Percentiles rank a stretch among this genome's conserved stretches.
Conservation (phyloP, 441 rosid genomes). For the Gossypium trilobum region DNA sequence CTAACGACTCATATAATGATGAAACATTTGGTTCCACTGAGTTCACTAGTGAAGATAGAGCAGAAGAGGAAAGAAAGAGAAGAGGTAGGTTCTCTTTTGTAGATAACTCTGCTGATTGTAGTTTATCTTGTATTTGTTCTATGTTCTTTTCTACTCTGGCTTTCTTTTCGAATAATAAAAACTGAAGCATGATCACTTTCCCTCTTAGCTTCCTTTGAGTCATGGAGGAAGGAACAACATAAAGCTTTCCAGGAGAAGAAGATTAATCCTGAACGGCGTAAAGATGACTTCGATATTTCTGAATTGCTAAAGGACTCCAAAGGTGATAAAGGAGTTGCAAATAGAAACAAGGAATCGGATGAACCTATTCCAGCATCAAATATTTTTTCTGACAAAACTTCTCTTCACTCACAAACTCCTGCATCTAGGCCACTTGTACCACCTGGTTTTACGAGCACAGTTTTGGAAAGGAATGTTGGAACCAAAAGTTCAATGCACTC, state of each 20-base stretch:
- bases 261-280: slow-evolving; percentile 45
- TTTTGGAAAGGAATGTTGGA: slow-evolving; percentile 46
- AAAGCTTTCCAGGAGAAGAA: slow-evolving; percentile 76
- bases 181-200: slow-evolving; percentile 20
- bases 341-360: slow-evolving; percentile 36
- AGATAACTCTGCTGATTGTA: slow-evolving; percentile 6
- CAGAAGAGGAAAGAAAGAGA: slow-evolving; percentile 95
- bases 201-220: slow-evolving; percentile 74
- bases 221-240: slow-evolving; percentile 92
- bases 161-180: slow-evolving; percentile 15
- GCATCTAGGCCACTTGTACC: slow-evolving; percentile 94
- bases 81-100: slow-evolving; percentile 49
- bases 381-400: slow-evolving; percentile 36
- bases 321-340: slow-evolving; percentile 41
- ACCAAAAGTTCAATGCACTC: slow-evolving; percentile 35
- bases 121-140: slow-evolving; percentile 1
- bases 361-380: slow-evolving; percentile 13
- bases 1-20: slow-evolving; percentile 66
- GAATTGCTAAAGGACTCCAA: slow-evolving; percentile 55
- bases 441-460: slow-evolving; percentile 72
- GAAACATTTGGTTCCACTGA: slow-evolving; percentile 97
- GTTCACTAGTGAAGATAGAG: slow-evolving; percentile 63
- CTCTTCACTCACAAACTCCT: slow-evolving; percentile 37
- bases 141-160: slow-evolving; percentile 7
- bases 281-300: slow-evolving; percentile 55